A percentile compares a stretch with the other conserved stretches of the same genome.
phyloP scores from a whole-genome alignment of 2,329 filamentous ascomycete genomes.

The Neonectria sp. region DNA sequence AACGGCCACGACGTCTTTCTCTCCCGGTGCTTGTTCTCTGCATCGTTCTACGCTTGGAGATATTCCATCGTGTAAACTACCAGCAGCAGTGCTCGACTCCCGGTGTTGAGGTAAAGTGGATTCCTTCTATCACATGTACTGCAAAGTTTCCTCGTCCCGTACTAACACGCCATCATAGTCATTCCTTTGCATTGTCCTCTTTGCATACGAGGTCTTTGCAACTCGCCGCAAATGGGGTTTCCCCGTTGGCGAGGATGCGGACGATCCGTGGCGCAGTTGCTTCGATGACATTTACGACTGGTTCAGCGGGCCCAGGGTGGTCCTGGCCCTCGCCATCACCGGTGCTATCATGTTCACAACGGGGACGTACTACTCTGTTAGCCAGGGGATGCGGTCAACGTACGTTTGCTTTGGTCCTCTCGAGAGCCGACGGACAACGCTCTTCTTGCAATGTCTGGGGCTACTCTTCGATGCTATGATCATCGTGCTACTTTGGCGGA shows the following conservation, averaged over 20 bases:
- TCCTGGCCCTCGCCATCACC: slow-evolving; percentile 54
- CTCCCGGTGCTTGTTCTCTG: slow-evolving; percentile 60
- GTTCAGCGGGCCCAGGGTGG: slow-evolving; percentile 59
- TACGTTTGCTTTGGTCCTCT: slow-evolving; percentile 65
- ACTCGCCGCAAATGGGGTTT: slow-evolving; percentile 50
- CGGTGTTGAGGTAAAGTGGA: slow-evolving; percentile 61
- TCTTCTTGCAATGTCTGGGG: slow-evolving; percentile 61
- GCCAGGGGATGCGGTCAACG: slow-evolving; percentile 61
- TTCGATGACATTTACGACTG: slow-evolving; percentile 65
- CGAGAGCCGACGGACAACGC: slow-evolving; percentile 56
- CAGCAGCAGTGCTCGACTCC: slow-evolving; percentile 66
- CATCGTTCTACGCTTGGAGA: slow-evolving; percentile 64
- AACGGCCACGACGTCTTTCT: slow-evolving; percentile 63
- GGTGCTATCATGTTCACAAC: slow-evolving; percentile 58
- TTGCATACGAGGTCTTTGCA: slow-evolving; percentile 61
- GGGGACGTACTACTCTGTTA: slow-evolving; percentile 59
- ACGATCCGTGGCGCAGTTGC: slow-evolving; percentile 65
- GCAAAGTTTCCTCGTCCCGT: neutral
- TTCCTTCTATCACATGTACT: neutral
- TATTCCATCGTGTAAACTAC: slow-evolving; percentile 61
- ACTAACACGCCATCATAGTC: slow-evolving; percentile 53
- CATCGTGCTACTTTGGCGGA: slow-evolving; percentile 65
- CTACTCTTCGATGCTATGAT: slow-evolving; percentile 64
- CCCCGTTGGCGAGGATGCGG: slow-evolving; percentile 52
- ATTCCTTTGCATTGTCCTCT: slow-evolving; percentile 62